Conservation (phyloP, 352 stramenopile genomes). For the Globisporangium uncinulatum region DNA sequence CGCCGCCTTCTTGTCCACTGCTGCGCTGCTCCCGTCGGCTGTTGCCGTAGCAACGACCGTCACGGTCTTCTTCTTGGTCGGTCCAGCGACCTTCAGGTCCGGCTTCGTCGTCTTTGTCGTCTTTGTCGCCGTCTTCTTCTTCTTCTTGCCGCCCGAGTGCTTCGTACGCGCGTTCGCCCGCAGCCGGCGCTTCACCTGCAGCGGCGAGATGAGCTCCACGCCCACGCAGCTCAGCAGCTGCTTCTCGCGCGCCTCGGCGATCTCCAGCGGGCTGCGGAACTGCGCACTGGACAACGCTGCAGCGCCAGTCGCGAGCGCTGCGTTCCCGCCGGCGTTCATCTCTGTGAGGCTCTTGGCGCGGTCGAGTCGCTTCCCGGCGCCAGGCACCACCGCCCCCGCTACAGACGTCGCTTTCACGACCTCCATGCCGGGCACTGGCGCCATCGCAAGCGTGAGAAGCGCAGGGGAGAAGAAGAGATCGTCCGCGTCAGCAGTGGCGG, state of each 20-base stretch:
- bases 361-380: conserved; percentile 22
- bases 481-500: conserved; percentile 14
- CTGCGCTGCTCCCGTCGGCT: conserved; percentile 17
- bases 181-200: conserved; percentile 78
- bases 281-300: conserved; percentile 17
- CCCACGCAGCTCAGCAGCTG: conserved; percentile 79
- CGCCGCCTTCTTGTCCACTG: conserved; percentile 19
- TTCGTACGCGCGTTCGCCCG: conserved; percentile 58
- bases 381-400: not conserved
- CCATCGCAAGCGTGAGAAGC: conserved; percentile 57
- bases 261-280: conserved; percentile 62
- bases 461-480: conserved; percentile 72
- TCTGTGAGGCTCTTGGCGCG: conserved; percentile 37
- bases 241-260: conserved; percentile 74
- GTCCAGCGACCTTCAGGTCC: no score
- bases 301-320: conserved; percentile 11
- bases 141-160: conserved; percentile 33
- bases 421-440: conserved; percentile 69
- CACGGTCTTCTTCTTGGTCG: conserved; percentile 20
- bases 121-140: conserved; percentile 19
- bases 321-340: conserved; percentile 19
- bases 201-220: conserved; percentile 72
- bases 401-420: conserved; percentile 14
- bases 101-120: no score
- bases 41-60: conserved; percentile 11